Evolutionary conservation across 768 basidiomycete genomes (phyloP), one percentile per base, ranked within the genome.

Genomic region (Steccherinum ochraceum): DNA sequence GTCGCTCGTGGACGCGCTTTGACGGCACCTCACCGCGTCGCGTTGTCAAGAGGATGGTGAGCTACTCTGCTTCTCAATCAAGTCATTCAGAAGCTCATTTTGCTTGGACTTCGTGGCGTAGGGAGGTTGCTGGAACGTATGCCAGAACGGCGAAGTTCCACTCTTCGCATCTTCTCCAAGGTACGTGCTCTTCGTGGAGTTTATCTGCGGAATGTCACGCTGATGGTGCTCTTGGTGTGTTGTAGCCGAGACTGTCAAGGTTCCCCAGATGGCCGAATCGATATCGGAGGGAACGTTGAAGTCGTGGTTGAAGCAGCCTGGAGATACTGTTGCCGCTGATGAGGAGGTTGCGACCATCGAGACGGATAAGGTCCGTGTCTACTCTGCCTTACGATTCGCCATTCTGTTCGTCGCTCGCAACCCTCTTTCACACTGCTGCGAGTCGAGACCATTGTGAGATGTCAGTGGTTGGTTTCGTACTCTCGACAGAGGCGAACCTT

Each of bases 341-440:
- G 95, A 98, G 71, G 95, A 99, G 72, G 78, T 99, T 40, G 95
- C 93, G 13, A 95, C 93, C 42, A 97, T 98, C 57, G 95, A 98
- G 73, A 99, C 95, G 5, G 95, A 99, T 77, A 97, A 98, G 86
- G 95, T 91, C 54, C 51, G 73, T 59, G 26, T 24, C n/a, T n/a
- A n/a, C n/a, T n/a, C n/a, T 26, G 16, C 48, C 12, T 16, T 18
- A 10, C n/a, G 42, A 35, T 25, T 27, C 26, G n/a, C 18, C 19
- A 42, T 24, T 27, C 39, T 44, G 5, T 40, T 40, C 24, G 10
- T 47, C 24, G 1, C 13, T 26, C 16, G 16, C 41, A 43, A 43
- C 19, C n/a, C 18, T 39, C n/a, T 39, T 11, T 39, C 35, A 11
- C 35, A 11, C 35, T 39, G n/a, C n/a, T n/a, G n/a, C n/a, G n/a